A percentile compares a stretch with the other conserved stretches of the same genome.
Conservation (phyloP, 1,284 basidiomycete species). For the Cryptococcus maquisensis region DNA sequence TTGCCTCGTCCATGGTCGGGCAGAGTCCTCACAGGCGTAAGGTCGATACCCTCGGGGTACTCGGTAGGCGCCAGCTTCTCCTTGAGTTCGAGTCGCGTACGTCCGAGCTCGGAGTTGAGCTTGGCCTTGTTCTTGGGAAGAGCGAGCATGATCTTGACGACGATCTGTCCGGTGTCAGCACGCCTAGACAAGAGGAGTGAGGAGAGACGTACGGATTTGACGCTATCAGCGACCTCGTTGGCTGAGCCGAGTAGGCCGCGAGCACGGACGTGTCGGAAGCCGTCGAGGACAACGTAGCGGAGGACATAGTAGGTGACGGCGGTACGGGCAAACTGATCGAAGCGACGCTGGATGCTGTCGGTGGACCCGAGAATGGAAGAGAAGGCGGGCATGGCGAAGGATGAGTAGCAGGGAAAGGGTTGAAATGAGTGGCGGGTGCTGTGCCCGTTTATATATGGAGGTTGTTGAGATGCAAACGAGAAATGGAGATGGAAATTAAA, state of each 20-base stretch:
- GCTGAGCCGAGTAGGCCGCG: conserved; percentile 55
- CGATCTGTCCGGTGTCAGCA: conserved; percentile 50
- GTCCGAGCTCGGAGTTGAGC: conserved; percentile 65
- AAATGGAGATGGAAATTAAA: background rate
- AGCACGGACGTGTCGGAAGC: conserved; percentile 65
- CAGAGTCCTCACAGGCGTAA: conserved; percentile 55
- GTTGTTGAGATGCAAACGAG: background rate
- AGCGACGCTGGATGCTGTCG: conserved; percentile 6
- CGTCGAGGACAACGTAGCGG: conserved; percentile 21
- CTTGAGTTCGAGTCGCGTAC: conserved; percentile 63
- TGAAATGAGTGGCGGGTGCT: too few relatives aligned
- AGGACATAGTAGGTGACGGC: conserved; percentile 20
- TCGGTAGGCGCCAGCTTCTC: conserved; percentile 55
- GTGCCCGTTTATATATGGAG: background rate
- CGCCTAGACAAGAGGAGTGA: background rate
- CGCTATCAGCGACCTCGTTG: conserved; percentile 21
- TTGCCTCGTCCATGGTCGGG: conserved; percentile 63
- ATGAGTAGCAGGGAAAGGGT: background rate
- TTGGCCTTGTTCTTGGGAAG: conserved; percentile 65
- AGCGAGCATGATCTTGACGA: conserved; percentile 61
- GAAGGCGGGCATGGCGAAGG: conserved; percentile 4
- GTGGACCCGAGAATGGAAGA: conserved; percentile 2
- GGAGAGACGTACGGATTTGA: conserved; percentile 30
- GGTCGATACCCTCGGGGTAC: conserved; percentile 57
- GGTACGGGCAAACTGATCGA: conserved; percentile 18